Base-by-base conservation (phyloP, 2,329 filamentous ascomycete genomes). In the Ophiognomonia clavigignenti-juglandacearum region DNA sequence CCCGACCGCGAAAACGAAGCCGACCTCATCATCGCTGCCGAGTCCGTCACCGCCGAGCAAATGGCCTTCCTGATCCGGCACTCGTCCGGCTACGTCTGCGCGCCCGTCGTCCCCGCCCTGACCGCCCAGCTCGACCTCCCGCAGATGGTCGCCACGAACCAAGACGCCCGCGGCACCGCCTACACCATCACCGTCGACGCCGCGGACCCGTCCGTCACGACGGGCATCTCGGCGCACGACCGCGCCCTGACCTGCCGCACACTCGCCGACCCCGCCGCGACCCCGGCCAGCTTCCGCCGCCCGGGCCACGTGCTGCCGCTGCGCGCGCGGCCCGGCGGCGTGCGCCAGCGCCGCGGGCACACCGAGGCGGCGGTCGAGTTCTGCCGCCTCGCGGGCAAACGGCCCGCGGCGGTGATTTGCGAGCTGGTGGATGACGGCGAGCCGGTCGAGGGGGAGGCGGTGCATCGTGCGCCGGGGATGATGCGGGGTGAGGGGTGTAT, bases 41-140 rank as follows among this genome's bases (percentile, higher is more conserved):
- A 89, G 56, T 78, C 86, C 60, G 72, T 96, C 54, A 96, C 92
- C 8, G 77, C 90, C 20, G 79, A 87, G 55, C 92, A 97, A 70
- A 95, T 95, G 83, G 88, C 90, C 59, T 98, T 96, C 74, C 85
- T 98, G 78, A 81, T 98, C 66, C 88, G 90, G 60, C 82, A 96
- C 74, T 86, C 87, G 32, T 89, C 88, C 4, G 93, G 93, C 63
- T 82, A 92, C 62, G 85, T 98, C 71, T 97, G 93, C 80, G 87
- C 86, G 0, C 92, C 93, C 14, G 76, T 97, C 52, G 75, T 81
- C 42, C 76, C 85, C 41, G 66, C 78, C 35, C 83, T 87, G 60
- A 85, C 88, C 63, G 73, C 77, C 45, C 69, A 74, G 48, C 84
- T 96, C 57, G 75, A 78, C 51, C 85, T 98, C 29, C 91, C 91